A percentile compares a stretch with the other conserved stretches of the same genome.
phyloP scores from a whole-genome alignment of 1,139 yeast species.

The Saccharomyces hybrid region DNA sequence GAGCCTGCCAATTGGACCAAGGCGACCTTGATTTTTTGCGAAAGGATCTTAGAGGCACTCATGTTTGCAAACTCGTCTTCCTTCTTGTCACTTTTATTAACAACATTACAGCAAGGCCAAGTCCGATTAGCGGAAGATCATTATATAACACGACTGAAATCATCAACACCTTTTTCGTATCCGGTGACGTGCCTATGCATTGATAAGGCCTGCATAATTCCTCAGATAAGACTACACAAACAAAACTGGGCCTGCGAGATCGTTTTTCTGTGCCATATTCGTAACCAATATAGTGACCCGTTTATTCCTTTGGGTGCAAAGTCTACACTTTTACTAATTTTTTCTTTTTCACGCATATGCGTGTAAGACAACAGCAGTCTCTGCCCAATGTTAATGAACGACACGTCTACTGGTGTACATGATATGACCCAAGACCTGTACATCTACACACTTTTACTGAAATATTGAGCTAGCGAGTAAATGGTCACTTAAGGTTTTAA shows the following conservation, averaged over 20 bases:
- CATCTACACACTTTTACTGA: neutral
- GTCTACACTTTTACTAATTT: neutral
- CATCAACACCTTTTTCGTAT: neutral
- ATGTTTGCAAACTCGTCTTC: neutral
- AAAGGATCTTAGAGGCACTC: constrained; percentile 24
- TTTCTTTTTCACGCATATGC: neutral
- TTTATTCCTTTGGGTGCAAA: neutral
- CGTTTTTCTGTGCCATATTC: neutral
- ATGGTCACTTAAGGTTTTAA: neutral
- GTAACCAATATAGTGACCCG: too few relatives aligned
- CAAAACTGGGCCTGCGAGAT: too few relatives aligned
- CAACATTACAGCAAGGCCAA: neutral
- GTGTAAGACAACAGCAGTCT: neutral
- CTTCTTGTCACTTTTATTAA: neutral
- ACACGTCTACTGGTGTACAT: neutral
- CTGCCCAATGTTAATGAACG: neutral
- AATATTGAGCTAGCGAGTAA: neutral
- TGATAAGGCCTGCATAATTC: neutral
- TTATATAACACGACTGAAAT: neutral
- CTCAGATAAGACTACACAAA: neutral
- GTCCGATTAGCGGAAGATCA: neutral
- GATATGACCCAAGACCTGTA: neutral
- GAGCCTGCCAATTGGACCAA: constrained; percentile 37
- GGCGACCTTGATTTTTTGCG: constrained; percentile 44
- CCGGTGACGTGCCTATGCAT: neutral